Evolutionary conservation across 2,329 filamentous ascomycete genomes (phyloP), one percentile per base, ranked within the genome.

Genomic region (Ascocoryne sarcoides): DNA sequence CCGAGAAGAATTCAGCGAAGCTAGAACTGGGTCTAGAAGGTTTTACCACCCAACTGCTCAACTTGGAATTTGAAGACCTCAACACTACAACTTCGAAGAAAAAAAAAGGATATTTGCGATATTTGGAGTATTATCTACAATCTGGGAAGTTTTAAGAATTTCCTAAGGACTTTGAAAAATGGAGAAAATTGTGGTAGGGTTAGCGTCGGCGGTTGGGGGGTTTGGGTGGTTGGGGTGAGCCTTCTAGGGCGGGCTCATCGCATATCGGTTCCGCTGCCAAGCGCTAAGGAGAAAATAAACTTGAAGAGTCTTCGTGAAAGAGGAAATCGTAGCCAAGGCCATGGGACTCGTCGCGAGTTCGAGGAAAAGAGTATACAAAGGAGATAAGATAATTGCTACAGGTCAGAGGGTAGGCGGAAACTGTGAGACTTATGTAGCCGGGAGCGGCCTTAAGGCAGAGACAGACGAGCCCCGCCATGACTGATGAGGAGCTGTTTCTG

Each of bases 1-100:
- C 31, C 18, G 20, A 40, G 38, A 34, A 40, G 38, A 32, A 40
- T 35, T 35, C n/a, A 20, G 18, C 16, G 32, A 18, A 35, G 17
- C 32, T 18, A 35, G 32, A 35, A 35, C 32, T 12, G 32, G 32
- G 4, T 35, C 16, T 26, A 26, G 23, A 26, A 26, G 23, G 23
- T 26, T 26, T 26, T 26, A 26, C 23, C 23, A 7, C 23, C 23
- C n/a, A n/a, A n/a, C n/a, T n/a, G n/a, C n/a, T n/a, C n/a, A n/a
- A 26, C 7, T 12, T 26, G 23, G 23, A 12, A 26, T 26, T 26
- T 26, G 23, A 26, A 26, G 23, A 26, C 23, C 7, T 26, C 12
- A 26, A 26, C 23, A 7, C 23, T 26, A 26, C 23, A 26, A 26
- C 23, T 26, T 12, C 7, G 12, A 26, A 12, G 12, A 26, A 26